These are phyloP conservation scores for Candida wancherniae DNA, from an alignment of 805 yeast species.

Conservation along the genomic window DNA sequence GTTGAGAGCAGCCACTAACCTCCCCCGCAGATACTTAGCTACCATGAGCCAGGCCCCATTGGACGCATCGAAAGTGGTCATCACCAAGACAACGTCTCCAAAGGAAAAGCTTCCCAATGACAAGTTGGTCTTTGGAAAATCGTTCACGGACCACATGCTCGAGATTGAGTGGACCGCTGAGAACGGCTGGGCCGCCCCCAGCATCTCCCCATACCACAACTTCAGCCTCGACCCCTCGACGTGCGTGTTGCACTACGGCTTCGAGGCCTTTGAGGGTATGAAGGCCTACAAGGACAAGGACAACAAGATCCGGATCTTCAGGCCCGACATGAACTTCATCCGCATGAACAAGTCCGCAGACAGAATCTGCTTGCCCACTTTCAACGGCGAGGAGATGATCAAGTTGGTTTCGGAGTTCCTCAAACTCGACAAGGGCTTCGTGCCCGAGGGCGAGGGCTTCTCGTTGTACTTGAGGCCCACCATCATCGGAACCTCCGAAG, in stretches of 20 bases:
- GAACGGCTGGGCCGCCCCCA: constrained; percentile 86
- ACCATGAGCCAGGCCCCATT: constrained; percentile 25
- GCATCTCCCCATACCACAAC: constrained; percentile 79
- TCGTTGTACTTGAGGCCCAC: constrained; percentile 93
- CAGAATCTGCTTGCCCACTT: constrained; percentile 84
- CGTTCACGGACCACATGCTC: constrained; percentile 86
- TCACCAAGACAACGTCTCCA: constrained; percentile 35
- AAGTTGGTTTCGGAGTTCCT: constrained; percentile 74
- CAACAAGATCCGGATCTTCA: constrained; percentile 69
- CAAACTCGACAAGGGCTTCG: constrained; percentile 66
- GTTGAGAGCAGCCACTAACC: constrained; percentile 10
- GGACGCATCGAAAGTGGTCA: constrained; percentile 35
- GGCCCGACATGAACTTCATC: constrained; percentile 87
- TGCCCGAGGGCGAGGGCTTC: constrained; percentile 84
- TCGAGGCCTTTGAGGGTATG: constrained; percentile 92
- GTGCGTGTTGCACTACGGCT: constrained; percentile 90
- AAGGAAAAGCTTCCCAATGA: constrained; percentile 34
- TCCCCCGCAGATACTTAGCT: constrained; percentile 15
- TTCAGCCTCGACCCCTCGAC: constrained; percentile 80
- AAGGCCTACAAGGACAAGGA: constrained; percentile 70
- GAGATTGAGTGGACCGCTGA: constrained; percentile 74
- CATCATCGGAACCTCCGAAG: constrained; percentile 85
- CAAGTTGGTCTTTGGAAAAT: constrained; percentile 39
- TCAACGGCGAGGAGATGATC: constrained; percentile 72
- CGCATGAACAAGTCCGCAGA: constrained; percentile 87